Percentiles rank a stretch among this genome's conserved stretches.
Evolutionary conservation across 805 yeast species (phyloP).

Genomic region (Saccharomyces mikatae): DNA sequence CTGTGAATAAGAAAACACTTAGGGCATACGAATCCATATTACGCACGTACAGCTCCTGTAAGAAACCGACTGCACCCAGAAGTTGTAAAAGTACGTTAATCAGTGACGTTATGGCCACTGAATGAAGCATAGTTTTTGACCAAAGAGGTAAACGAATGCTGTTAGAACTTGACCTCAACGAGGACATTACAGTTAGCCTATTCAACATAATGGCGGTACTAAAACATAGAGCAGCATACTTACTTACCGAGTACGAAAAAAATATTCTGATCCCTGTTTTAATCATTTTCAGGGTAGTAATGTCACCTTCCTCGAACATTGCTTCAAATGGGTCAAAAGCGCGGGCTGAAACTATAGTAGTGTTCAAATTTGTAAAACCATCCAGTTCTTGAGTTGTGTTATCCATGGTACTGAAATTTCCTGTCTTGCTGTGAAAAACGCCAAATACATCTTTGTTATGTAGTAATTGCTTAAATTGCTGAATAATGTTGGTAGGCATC

Average conservation of each 20-base stretch:
- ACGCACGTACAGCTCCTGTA: neutral
- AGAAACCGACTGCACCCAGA: neutral
- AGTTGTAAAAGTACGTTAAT: conserved; percentile 16
- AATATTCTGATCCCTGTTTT: neutral
- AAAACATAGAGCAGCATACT: conserved; percentile 47
- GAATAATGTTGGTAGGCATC: neutral
- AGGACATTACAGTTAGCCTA: conserved; percentile 51
- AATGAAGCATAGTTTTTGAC: conserved; percentile 30
- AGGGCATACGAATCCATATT: neutral
- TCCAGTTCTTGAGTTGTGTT: neutral
- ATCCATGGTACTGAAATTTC: neutral
- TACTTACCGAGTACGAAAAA: conserved; percentile 21
- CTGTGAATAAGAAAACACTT: conserved; percentile 5
- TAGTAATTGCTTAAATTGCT: neutral
- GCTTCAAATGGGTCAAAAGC: neutral
- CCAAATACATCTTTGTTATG: neutral
- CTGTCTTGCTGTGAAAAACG: neutral
- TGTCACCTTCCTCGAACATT: neutral
- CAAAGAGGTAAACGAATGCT: conserved; percentile 16
- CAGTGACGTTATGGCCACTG: conserved; percentile 15
- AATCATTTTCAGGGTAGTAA: neutral
- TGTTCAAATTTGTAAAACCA: neutral
- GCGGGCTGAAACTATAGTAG: neutral
- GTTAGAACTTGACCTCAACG: conserved; percentile 35
- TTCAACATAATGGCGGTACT: conserved; percentile 50